These are phyloP conservation scores for Tardiomyces blankii DNA, from an alignment of 1,139 yeast genomes.

Conservation along the genomic window DNA sequence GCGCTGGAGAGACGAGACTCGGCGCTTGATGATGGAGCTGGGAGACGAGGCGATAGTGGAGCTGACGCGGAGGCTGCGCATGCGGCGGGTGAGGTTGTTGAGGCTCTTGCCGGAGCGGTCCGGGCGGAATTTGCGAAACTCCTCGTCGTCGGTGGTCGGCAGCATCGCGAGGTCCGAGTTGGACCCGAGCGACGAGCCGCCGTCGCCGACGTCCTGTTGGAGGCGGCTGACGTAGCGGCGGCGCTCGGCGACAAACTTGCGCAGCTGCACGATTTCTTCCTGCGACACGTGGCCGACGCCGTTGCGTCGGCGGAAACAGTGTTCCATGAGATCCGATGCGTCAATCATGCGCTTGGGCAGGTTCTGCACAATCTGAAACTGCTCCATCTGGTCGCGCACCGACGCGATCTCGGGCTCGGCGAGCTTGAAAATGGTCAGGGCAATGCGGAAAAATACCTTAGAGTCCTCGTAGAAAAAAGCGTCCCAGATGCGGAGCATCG, in stretches of 20 bases:
- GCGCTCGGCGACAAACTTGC: slow-evolving; percentile 57
- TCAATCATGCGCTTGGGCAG: slow-evolving; percentile 65
- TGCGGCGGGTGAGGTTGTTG: not conserved
- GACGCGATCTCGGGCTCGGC: slow-evolving; percentile 48
- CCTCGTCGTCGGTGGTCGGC: not conserved
- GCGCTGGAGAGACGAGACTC: not conserved
- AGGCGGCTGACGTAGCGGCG: slow-evolving; percentile 10
- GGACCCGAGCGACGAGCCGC: not conserved
- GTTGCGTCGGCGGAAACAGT: slow-evolving; percentile 63
- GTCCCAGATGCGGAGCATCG: slow-evolving; percentile 87
- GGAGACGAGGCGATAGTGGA: not conserved
- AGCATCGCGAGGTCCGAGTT: not conserved
- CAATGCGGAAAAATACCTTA: slow-evolving; percentile 71
- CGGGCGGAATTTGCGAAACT: not conserved
- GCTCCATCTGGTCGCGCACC: slow-evolving; percentile 64
- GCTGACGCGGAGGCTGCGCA: not conserved
- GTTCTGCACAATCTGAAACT: slow-evolving; percentile 78
- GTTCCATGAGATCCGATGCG: slow-evolving; percentile 58
- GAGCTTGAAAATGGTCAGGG: slow-evolving; percentile 70
- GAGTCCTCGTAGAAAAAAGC: slow-evolving; percentile 88
- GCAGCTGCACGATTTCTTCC: slow-evolving; percentile 66
- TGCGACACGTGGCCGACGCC: slow-evolving; percentile 72
- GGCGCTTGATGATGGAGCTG: not conserved
- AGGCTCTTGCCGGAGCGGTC: not conserved
- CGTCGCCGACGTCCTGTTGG: not conserved